Evolutionary conservation across 495 filamentous ascomycete species (phyloP).

Genomic region (Aspergillus ellipticus): DNA sequence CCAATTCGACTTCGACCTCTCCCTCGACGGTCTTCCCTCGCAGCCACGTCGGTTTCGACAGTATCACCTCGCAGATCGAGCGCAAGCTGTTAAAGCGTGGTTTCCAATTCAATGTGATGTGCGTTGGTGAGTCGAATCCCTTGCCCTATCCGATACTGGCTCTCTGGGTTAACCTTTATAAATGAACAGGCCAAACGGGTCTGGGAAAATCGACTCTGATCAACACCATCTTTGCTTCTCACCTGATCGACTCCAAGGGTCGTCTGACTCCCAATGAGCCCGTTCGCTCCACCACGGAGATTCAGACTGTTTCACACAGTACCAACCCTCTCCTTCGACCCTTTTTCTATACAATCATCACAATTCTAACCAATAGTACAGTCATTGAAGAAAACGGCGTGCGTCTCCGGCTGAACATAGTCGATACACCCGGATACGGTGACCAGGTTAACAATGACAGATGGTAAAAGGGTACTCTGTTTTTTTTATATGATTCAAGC

Average conservation of each 20-base stretch:
- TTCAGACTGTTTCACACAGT: constrained; percentile 93
- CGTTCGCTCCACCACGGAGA: constrained; percentile 94
- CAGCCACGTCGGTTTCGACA: constrained; percentile 99
- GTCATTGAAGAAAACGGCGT: constrained; percentile 97
- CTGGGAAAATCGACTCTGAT: constrained; percentile 98
- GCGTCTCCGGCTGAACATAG: constrained; percentile 73
- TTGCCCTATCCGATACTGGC: background rate
- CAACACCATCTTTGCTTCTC: constrained; percentile 99
- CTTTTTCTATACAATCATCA: background rate
- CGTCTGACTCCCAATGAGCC: constrained; percentile 86
- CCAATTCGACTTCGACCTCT: constrained; percentile 43
- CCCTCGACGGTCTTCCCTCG: constrained; percentile 74
- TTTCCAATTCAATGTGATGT: constrained; percentile 99
- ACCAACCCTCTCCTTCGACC: constrained; percentile 23
- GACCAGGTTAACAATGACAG: constrained; percentile 81
- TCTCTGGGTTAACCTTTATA: constrained; percentile 12
- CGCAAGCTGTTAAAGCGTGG: constrained; percentile 98
- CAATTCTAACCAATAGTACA: constrained; percentile 30
- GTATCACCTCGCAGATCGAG: constrained; percentile 97
- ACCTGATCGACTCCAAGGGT: constrained; percentile 98
- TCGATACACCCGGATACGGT: constrained; percentile 76
- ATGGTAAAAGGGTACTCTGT: constrained; percentile 46
- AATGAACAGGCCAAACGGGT: constrained; percentile 81
- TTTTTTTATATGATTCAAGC: background rate
- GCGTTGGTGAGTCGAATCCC: constrained; percentile 74